These are phyloP conservation scores for Phanerochaete sordida DNA, from an alignment of 768 basidiomycete genomes.

Conservation along the genomic window DNA sequence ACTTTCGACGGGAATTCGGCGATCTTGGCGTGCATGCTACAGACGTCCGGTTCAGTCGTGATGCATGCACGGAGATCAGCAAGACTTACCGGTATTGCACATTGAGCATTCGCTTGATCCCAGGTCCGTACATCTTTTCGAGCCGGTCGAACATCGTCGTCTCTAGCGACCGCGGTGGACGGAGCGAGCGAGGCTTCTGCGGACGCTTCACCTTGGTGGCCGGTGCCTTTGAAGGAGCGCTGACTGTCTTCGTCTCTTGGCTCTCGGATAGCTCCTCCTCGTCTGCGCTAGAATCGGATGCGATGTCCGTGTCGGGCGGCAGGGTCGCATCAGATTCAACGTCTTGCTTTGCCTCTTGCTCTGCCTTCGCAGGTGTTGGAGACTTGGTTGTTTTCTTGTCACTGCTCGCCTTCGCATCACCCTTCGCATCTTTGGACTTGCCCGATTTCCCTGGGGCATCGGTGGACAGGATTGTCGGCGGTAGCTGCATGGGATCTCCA, in stretches of 20 bases:
- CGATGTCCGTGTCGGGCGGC: not conserved
- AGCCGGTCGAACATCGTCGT: slow-evolving; percentile 91
- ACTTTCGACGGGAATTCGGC: slow-evolving; percentile 82
- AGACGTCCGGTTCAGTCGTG: not conserved
- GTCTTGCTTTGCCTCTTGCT: not conserved
- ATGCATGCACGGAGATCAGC: not conserved
- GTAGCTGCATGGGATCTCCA: slow-evolving; percentile 94
- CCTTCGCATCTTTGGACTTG: slow-evolving; percentile 11
- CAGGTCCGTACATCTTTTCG: slow-evolving; percentile 80
- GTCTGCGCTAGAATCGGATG: not conserved
- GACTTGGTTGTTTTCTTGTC: not conserved
- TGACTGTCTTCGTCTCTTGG: slow-evolving; percentile 13
- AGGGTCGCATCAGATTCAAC: not conserved
- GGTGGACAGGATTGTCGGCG: slow-evolving; percentile 83
- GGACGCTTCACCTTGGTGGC: not conserved
- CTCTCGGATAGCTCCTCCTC: slow-evolving; percentile 1
- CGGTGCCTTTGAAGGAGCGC: not conserved
- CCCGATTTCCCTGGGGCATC: slow-evolving; percentile 38
- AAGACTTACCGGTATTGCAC: slow-evolving; percentile 78
- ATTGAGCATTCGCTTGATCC: slow-evolving; percentile 83
- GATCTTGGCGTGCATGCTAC: slow-evolving; percentile 85
- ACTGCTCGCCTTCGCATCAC: not conserved
- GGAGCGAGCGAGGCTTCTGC: slow-evolving; percentile 24
- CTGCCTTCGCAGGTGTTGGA: not conserved
- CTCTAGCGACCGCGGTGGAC: slow-evolving; percentile 72